phyloP scores from a whole-genome alignment of 306 rosid species.

The Fragaria vesca region DNA sequence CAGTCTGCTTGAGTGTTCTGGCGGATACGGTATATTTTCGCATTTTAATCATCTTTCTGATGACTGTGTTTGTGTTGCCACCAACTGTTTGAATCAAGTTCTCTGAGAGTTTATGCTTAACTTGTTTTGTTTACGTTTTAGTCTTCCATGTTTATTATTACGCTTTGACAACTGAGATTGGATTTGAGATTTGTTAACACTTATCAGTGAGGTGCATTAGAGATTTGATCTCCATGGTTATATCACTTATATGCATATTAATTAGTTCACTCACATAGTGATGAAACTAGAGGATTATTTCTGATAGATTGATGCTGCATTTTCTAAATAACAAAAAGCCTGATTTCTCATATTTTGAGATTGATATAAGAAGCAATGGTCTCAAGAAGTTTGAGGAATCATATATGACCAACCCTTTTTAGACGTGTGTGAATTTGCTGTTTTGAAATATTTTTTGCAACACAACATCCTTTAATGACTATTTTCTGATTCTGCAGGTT shows the following conservation, averaged over 20 bases:
- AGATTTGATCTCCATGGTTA: background rate
- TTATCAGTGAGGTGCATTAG: background rate
- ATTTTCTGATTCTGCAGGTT: constrained; percentile 1
- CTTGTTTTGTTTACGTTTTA: background rate
- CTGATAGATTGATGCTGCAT: background rate
- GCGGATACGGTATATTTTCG: background rate
- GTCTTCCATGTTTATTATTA: background rate
- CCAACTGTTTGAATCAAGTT: background rate
- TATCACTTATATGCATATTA: background rate
- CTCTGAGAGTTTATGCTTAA: background rate
- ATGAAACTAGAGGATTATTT: background rate
- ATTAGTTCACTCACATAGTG: constrained; percentile 1
- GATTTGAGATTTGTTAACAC: background rate
- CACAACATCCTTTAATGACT: background rate
- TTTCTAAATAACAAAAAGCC: background rate
- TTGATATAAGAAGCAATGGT: background rate
- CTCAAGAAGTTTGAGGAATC: background rate
- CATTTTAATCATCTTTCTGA: background rate
- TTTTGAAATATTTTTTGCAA: background rate
- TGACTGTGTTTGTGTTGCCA: background rate
- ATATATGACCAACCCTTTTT: background rate
- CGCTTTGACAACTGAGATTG: background rate
- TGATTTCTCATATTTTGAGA: background rate
- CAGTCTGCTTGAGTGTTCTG: background rate
- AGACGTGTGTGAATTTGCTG: background rate